Conservation (phyloP, 2,329 filamentous ascomycete genomes). For the Trichoderma polysporum region DNA sequence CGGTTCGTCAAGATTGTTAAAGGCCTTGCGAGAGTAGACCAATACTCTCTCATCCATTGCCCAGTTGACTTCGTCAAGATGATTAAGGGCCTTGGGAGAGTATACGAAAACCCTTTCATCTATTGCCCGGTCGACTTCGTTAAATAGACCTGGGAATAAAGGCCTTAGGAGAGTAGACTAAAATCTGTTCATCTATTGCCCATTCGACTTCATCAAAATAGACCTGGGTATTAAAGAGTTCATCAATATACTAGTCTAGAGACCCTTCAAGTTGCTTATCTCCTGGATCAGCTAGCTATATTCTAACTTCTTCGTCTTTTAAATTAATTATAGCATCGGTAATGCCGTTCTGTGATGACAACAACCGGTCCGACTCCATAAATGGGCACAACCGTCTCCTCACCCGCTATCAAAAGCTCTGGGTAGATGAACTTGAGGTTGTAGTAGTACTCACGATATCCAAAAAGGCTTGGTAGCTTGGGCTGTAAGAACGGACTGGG, state of each 20-base stretch:
- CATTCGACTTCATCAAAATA: no score
- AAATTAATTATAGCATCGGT: not conserved
- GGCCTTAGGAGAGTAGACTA: no score
- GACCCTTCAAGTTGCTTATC: not conserved
- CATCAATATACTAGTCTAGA: slow-evolving; percentile 30
- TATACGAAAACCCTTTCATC: no score
- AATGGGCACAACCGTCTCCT: slow-evolving; percentile 23
- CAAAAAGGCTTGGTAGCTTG: not conserved
- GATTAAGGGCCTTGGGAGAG: no score
- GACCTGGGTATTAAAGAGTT: slow-evolving; percentile 38
- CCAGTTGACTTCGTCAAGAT: slow-evolving; percentile 41
- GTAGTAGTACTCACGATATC: not conserved
- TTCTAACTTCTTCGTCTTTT: slow-evolving; percentile 11
- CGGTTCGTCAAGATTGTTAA: slow-evolving; percentile 15
- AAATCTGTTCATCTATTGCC: no score
- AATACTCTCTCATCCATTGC: slow-evolving; percentile 48
- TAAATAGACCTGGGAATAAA: no score
- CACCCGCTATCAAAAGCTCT: not conserved
- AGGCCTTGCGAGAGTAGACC: slow-evolving; percentile 40
- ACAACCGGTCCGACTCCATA: not conserved
- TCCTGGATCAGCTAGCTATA: slow-evolving; percentile 29
- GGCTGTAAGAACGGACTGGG: not conserved
- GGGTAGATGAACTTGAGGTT: not conserved
- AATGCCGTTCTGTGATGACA: not conserved
- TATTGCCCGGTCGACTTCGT: no score